Conservation (phyloP, 768 basidiomycete genomes). For the Krasilnikovozyma curviuscula region DNA sequence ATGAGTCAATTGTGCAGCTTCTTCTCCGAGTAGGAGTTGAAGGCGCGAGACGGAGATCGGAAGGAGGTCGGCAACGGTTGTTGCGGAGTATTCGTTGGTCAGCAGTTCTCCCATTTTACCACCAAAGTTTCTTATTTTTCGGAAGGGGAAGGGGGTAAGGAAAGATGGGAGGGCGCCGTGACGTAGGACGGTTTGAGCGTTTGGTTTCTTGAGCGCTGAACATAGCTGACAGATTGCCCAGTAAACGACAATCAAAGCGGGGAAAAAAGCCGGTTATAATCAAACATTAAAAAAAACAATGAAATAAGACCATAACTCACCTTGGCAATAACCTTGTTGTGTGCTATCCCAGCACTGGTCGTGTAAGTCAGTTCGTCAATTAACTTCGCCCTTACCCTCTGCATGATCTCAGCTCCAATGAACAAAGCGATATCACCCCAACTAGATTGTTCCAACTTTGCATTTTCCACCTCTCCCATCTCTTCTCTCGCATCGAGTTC, state of each 20-base stretch:
- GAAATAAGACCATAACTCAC: slow-evolving; percentile 34
- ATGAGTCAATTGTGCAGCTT: no score
- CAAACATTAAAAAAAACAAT: no score
- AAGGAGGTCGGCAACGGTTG: slow-evolving; percentile 76
- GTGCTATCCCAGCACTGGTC: slow-evolving; percentile 76
- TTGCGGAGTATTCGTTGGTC: slow-evolving; percentile 69
- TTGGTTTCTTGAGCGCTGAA: slow-evolving; percentile 80
- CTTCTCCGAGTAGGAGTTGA: no score
- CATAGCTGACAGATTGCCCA: slow-evolving; percentile 37
- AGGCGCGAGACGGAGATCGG: no score
- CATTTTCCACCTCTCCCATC: no score
- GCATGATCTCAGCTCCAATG: slow-evolving; percentile 72
- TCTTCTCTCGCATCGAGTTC: no score
- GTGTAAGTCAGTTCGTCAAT: slow-evolving; percentile 62
- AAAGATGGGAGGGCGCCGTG: background rate
- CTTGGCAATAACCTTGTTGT: slow-evolving; percentile 92
- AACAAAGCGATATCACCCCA: slow-evolving; percentile 90
- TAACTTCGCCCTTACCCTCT: slow-evolving; percentile 49
- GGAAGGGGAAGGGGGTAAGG: background rate
- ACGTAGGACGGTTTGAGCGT: slow-evolving; percentile 36
- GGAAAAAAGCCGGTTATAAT: background rate
- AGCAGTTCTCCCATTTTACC: slow-evolving; percentile 82
- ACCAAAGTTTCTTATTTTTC: slow-evolving; percentile 88
- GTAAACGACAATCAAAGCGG: background rate
- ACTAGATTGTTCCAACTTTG: slow-evolving; percentile 32